phyloP scores from a whole-genome alignment of 225 moss, liverwort and hornwort species.

The Bryoerythrophyllum caledonicum region DNA sequence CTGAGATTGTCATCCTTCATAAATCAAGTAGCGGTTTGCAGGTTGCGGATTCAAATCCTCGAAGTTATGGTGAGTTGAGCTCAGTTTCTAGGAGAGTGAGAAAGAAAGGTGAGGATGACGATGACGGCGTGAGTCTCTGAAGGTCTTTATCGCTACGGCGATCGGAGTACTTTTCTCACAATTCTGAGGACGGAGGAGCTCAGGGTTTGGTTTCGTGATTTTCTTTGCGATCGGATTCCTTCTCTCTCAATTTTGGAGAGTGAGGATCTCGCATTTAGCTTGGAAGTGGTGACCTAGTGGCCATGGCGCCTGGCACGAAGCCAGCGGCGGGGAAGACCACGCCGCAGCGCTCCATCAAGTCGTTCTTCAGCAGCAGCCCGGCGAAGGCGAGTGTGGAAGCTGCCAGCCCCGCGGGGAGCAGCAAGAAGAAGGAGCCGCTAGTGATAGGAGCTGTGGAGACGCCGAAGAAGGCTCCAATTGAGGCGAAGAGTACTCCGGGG shows the following conservation, averaged over 20 bases:
- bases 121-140: slow-evolving; percentile 3
- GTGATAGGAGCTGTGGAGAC: slow-evolving; percentile 19
- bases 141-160: too few species aligned
- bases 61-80: background rate
- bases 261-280: background rate
- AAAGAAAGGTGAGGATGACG: background rate
- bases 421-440: slow-evolving; percentile 20
- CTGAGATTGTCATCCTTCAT: background rate
- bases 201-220: too few species aligned
- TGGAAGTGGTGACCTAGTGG: background rate
- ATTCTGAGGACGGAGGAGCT: too few species aligned
- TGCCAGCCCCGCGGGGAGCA: slow-evolving; percentile 25
- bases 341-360: slow-evolving; percentile 54
- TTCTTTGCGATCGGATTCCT: background rate
- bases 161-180: too few species aligned
- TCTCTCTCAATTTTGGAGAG: background rate
- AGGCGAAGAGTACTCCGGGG: slow-evolving; percentile 21
- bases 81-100: background rate
- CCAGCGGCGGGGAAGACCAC: slow-evolving; percentile 33
- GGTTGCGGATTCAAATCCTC: slow-evolving; percentile 30
- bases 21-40: slow-evolving; percentile 18
- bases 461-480: slow-evolving; percentile 8
- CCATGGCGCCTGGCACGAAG: slow-evolving; percentile 54
- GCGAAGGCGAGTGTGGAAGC: slow-evolving; percentile 28
- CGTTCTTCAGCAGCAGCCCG: slow-evolving; percentile 49